phyloP scores from a whole-genome alignment of 1,284 basidiomycete species.

The Xerocomus cyaneibrunnescens region DNA sequence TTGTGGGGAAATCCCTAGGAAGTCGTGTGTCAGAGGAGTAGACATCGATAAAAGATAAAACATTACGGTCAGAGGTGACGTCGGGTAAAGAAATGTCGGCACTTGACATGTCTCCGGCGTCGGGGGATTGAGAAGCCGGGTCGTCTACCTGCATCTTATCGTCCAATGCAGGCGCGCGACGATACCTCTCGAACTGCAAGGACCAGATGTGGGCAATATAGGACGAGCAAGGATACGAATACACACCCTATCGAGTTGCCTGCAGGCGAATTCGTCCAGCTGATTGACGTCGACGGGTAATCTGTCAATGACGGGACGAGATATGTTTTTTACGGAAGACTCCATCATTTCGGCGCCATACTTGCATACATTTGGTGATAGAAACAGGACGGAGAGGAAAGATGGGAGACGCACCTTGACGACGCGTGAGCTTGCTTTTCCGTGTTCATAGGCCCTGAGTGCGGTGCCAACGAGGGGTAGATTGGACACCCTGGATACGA shows the following conservation, averaged over 20 bases:
- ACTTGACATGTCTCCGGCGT: neutral
- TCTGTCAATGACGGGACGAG: slow-evolving; percentile 80
- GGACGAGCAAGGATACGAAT: slow-evolving; percentile 6
- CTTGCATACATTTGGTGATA: slow-evolving; percentile 38
- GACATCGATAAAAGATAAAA: slow-evolving; percentile 6
- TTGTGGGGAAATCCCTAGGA: neutral
- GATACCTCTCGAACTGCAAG: slow-evolving; percentile 51
- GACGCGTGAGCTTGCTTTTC: slow-evolving; percentile 50
- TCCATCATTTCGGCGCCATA: slow-evolving; percentile 90
- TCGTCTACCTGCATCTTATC: slow-evolving; percentile 32
- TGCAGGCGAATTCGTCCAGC: slow-evolving; percentile 86
- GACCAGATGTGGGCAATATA: neutral
- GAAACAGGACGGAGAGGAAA: neutral
- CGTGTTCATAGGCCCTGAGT: slow-evolving; percentile 49
- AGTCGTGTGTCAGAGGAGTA: slow-evolving; percentile 6
- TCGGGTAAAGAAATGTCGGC: slow-evolving; percentile 9
- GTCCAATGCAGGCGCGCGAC: slow-evolving; percentile 39
- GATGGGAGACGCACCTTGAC: slow-evolving; percentile 42
- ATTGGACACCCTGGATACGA: slow-evolving; percentile 44
- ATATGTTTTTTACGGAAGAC: slow-evolving; percentile 79
- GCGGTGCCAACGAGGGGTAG: slow-evolving; percentile 50
- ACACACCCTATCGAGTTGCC: slow-evolving; percentile 77
- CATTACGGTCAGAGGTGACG: slow-evolving; percentile 6
- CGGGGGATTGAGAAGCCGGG: neutral
- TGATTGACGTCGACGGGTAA: slow-evolving; percentile 71